Percentiles rank a stretch among this genome's conserved stretches.
phyloP scores from a whole-genome alignment of 352 stramenopile species.

The Pythium folliculosum region DNA sequence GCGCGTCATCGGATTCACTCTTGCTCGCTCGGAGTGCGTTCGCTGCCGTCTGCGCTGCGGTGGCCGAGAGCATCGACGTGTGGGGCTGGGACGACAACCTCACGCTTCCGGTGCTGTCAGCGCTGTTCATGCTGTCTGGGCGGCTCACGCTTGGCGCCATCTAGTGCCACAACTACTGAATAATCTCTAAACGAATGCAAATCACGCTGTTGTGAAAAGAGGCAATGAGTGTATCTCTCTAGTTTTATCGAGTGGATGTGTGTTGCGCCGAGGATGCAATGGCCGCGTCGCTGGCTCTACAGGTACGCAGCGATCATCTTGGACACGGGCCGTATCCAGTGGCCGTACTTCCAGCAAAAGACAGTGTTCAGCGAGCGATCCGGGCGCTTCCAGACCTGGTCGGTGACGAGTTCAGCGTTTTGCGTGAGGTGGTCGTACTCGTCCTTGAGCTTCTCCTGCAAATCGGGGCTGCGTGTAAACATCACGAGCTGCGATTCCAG shows the following conservation, averaged over 20 bases:
- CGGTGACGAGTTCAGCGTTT: conserved; percentile 56
- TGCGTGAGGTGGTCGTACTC: conserved; percentile 57
- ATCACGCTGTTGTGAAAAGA: no score
- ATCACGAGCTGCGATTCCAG: conserved; percentile 75
- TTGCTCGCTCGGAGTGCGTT: conserved; percentile 17
- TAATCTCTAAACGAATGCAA: no score
- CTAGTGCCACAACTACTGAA: background rate
- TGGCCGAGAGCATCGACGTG: conserved; percentile 46
- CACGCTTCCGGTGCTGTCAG: conserved; percentile 48
- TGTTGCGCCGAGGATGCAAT: no score
- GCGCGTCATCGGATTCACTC: background rate
- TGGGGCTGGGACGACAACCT: conserved; percentile 64
- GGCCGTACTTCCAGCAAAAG: conserved; percentile 72
- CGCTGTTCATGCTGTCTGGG: conserved; percentile 31
- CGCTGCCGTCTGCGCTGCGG: conserved; percentile 37
- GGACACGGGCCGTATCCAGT: conserved; percentile 74
- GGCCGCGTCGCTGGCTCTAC: no score
- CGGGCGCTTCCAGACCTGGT: conserved; percentile 59
- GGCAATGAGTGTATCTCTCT: no score
- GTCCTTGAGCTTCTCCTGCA: conserved; percentile 46
- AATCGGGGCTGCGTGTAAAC: conserved; percentile 52
- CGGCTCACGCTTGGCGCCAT: conserved; percentile 4
- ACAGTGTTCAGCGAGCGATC: conserved; percentile 58
- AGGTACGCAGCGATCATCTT: conserved; percentile 69
- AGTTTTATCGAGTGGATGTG: conserved; percentile 1